A percentile compares a stretch with the other conserved stretches of the same genome.
Evolutionary conservation across 2,329 filamentous ascomycete genomes (phyloP).

Genomic region (Alternaria arbusti): DNA sequence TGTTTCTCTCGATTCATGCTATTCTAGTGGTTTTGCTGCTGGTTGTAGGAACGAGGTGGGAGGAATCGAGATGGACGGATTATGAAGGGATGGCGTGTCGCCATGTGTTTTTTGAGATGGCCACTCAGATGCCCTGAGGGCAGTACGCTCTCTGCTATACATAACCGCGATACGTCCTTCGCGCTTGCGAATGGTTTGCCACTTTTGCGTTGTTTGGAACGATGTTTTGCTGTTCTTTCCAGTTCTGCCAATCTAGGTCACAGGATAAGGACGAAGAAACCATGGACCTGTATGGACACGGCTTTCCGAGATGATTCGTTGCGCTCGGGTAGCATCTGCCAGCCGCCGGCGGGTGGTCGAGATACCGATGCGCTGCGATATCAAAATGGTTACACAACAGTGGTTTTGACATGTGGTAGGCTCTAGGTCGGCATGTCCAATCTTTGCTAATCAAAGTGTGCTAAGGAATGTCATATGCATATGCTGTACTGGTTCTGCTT

Average conservation of each 20-base stretch:
- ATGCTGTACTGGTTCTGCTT: background rate
- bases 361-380: background rate
- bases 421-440: background rate
- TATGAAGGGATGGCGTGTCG: background rate
- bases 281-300: too few species aligned
- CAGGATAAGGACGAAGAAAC: background rate
- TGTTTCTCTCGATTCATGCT: too few species aligned
- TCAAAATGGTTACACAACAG: background rate
- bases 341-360: background rate
- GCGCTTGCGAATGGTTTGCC: background rate
- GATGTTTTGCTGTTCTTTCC: background rate
- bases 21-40: too few species aligned
- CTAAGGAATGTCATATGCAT: background rate
- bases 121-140: background rate
- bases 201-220: background rate
- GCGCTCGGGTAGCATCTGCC: background rate
- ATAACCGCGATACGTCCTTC: background rate
- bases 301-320: background rate
- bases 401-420: background rate
- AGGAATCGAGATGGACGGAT: background rate
- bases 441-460: background rate
- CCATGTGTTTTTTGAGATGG: background rate
- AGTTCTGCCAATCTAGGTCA: background rate
- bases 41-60: too few species aligned
- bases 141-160: background rate